A percentile compares a stretch with the other conserved stretches of the same genome.
Conservation (phyloP, 306 rosid genomes). For the Prunus kanzakura region DNA sequence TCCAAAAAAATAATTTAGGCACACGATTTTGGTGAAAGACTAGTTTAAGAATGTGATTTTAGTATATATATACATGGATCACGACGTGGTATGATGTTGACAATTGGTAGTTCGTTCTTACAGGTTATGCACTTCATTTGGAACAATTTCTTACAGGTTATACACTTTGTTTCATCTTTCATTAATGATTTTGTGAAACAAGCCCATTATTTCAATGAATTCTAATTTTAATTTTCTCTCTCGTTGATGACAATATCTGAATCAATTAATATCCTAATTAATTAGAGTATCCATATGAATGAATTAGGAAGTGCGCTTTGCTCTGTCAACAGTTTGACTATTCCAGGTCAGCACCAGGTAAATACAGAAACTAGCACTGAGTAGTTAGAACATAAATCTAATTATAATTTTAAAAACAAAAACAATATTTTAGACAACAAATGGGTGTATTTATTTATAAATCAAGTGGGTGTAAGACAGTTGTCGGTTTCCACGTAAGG, state of each 20-base stretch:
- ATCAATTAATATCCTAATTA: no score
- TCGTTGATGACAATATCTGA: neutral
- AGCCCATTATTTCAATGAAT: neutral
- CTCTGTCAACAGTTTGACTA: neutral
- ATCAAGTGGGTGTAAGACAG: slow-evolving; percentile 12
- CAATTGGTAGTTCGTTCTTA: no score
- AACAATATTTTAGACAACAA: no score
- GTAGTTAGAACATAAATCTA: no score
- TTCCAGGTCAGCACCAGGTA: slow-evolving; percentile 15
- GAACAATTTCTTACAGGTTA: neutral
- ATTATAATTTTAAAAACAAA: no score
- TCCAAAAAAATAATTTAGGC: neutral
- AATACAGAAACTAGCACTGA: neutral
- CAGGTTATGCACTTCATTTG: neutral
- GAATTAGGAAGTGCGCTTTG: neutral
- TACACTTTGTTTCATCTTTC: no score
- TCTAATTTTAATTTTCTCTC: neutral
- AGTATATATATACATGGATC: neutral
- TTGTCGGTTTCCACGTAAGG: slow-evolving; percentile 3
- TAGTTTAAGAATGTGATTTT: neutral
- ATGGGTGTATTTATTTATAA: neutral
- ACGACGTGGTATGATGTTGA: neutral
- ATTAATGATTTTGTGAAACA: no score
- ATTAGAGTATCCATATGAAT: neutral
- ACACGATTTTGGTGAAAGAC: neutral